A percentile compares a stretch with the other conserved stretches of the same genome.
Conservation (phyloP, 2,329 filamentous ascomycete genomes). For the Fusarium sp. region DNA sequence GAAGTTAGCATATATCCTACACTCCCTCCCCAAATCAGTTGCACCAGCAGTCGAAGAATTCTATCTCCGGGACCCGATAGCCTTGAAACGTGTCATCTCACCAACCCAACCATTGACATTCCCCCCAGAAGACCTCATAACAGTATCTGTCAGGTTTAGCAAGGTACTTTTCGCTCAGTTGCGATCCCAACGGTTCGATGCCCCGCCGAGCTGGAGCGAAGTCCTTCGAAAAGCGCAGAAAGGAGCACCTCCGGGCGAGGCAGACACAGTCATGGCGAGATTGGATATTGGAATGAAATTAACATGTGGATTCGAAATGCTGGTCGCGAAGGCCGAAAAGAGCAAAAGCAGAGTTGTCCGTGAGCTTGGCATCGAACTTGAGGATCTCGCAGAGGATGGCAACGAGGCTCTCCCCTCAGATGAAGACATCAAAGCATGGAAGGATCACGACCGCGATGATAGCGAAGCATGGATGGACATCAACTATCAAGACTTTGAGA, state of each 20-base stretch:
- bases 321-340: constrained; percentile 73
- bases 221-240: constrained; percentile 36
- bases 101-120: constrained; percentile 68
- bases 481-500: constrained; percentile 87
- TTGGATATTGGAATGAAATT: constrained; percentile 87
- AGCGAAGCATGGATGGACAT: constrained; percentile 94
- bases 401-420: constrained; percentile 73
- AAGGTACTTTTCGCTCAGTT: constrained; percentile 91
- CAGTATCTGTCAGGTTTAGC: constrained; percentile 82
- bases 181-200: constrained; percentile 82
- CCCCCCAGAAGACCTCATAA: constrained; percentile 80
- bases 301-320: constrained; percentile 89
- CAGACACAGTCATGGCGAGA: constrained; percentile 41
- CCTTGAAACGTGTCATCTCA: constrained; percentile 73
- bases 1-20: constrained; percentile 81
- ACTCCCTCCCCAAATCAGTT: constrained; percentile 77
- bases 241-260: constrained; percentile 15
- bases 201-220: constrained; percentile 63
- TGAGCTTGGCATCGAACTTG: constrained; percentile 79
- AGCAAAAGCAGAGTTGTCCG: constrained; percentile 74
- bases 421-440: constrained; percentile 77
- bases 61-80: constrained; percentile 85
- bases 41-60: constrained; percentile 89
- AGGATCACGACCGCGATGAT: constrained; percentile 70
- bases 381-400: constrained; percentile 79